Percentiles rank a stretch among this genome's conserved stretches.
These are phyloP conservation scores for Mallotus japonicus DNA, from an alignment of 441 rosid species.

Conservation along the genomic window DNA sequence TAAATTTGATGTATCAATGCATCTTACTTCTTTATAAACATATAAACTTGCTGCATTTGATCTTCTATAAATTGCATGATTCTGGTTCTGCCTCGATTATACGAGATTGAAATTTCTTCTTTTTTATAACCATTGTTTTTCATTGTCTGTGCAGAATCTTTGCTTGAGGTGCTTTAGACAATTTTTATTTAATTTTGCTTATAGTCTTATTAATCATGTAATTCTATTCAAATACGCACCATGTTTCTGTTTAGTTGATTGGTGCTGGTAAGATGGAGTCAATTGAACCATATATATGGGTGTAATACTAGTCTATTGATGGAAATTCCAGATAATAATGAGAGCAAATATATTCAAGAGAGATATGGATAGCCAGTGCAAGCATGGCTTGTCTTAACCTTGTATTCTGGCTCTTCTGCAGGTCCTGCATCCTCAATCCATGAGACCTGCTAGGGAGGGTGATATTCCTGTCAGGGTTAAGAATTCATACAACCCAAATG, in stretches of 20 bases:
- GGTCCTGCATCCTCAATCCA: conserved; percentile 94
- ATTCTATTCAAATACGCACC: too few relatives aligned
- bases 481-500: conserved; percentile 87
- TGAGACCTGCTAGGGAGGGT: conserved; percentile 96
- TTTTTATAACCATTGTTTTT: not conserved
- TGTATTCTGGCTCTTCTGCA: conserved; percentile 27
- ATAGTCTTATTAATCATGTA: too few relatives aligned
- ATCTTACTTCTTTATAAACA: not conserved
- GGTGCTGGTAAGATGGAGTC: not conserved
- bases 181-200: not conserved
- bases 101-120: not conserved
- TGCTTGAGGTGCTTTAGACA: not conserved
- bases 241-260: too few relatives aligned
- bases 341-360: not conserved
- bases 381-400: conserved; percentile 9
- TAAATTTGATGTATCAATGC: not conserved
- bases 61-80: conserved; percentile 4
- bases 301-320: conserved; percentile 1
- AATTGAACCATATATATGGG: not conserved
- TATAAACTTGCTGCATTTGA: not conserved
- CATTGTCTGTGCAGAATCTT: not conserved
- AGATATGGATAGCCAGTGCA: not conserved
- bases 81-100: not conserved
- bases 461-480: conserved; percentile 94
- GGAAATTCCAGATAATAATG: not conserved